These are phyloP conservation scores for Linum lewisii DNA, from an alignment of 345 rosid species.

Conservation along the genomic window DNA sequence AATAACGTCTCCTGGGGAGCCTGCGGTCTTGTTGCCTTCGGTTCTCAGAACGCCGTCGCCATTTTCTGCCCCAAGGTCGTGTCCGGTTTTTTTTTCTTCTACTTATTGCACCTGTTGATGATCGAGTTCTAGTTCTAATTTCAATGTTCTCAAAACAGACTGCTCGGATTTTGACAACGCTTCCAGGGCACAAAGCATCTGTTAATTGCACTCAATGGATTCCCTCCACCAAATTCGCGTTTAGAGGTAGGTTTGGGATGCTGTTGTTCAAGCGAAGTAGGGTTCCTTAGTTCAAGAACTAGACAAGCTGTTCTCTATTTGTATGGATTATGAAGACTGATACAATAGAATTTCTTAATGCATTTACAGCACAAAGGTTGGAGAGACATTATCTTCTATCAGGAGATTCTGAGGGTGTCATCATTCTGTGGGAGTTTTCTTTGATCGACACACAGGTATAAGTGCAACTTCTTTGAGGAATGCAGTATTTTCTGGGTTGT, in stretches of 20 bases:
- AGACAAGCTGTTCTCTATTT: neutral
- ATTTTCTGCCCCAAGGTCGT: conserved; percentile 66
- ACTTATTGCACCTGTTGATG: neutral
- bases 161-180: conserved; percentile 78
- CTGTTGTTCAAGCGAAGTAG: neutral
- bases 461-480: neutral
- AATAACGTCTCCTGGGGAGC: conserved; percentile 95
- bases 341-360: neutral
- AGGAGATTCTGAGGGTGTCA: conserved; percentile 70
- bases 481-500: neutral
- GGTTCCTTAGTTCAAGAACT: neutral
- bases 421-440: conserved; percentile 70
- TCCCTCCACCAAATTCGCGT: conserved; percentile 63
- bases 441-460: conserved; percentile 43
- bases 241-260: conserved; percentile 37
- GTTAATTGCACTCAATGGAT: conserved; percentile 92
- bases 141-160: conserved; percentile 22
- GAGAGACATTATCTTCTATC: conserved; percentile 63
- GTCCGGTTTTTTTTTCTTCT: neutral
- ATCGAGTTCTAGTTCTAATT: neutral
- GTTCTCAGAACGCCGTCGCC: conserved; percentile 79
- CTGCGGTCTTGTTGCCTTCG: conserved; percentile 63
- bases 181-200: conserved; percentile 73
- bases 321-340: neutral
- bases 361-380: conserved; percentile 44